Percentiles rank a stretch among this genome's conserved stretches.
These are phyloP conservation scores for Plantago lanceolata DNA, from an alignment of 305 asterid genomes.

Conservation along the genomic window DNA sequence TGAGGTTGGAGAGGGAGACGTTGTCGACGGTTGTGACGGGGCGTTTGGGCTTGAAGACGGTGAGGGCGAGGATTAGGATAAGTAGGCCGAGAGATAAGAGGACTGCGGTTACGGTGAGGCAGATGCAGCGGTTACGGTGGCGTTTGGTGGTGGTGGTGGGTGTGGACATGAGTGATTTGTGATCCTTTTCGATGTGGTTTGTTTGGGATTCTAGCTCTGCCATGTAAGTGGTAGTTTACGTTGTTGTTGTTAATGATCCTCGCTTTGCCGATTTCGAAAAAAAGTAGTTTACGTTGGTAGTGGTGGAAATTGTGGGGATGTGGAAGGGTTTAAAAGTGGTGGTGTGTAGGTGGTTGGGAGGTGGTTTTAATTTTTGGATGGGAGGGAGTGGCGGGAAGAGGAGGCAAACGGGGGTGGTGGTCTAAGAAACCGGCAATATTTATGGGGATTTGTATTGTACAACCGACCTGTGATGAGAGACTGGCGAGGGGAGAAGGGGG, in stretches of 20 bases:
- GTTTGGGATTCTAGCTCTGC: not conserved
- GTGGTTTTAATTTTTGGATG: too few species aligned
- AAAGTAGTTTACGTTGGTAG: not conserved
- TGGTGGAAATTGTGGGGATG: not conserved
- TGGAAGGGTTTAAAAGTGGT: too few species aligned
- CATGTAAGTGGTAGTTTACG: not conserved
- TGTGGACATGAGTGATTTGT: not conserved
- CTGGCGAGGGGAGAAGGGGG: too few species aligned
- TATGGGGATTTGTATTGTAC: too few species aligned
- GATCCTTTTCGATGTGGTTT: not conserved
- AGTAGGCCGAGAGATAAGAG: conserved; percentile 41
- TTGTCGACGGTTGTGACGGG: conserved; percentile 50
- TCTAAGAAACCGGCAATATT: too few species aligned
- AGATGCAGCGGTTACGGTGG: conserved; percentile 23
- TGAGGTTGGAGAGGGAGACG: conserved; percentile 44
- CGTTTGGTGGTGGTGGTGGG: conserved; percentile 20
- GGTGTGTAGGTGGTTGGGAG: too few species aligned
- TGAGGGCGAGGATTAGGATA: conserved; percentile 57
- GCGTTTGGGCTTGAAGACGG: conserved; percentile 70
- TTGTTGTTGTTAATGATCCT: too few species aligned
- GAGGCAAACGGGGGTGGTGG: too few species aligned
- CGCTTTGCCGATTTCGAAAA: too few species aligned
- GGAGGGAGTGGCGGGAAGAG: too few species aligned
- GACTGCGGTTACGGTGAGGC: conserved; percentile 32
- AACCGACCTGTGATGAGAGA: too few species aligned